Percentiles rank a stretch among this genome's conserved stretches.
Conservation (phyloP, 2,329 filamentous ascomycete species). For the Alternaria ventricosa region DNA sequence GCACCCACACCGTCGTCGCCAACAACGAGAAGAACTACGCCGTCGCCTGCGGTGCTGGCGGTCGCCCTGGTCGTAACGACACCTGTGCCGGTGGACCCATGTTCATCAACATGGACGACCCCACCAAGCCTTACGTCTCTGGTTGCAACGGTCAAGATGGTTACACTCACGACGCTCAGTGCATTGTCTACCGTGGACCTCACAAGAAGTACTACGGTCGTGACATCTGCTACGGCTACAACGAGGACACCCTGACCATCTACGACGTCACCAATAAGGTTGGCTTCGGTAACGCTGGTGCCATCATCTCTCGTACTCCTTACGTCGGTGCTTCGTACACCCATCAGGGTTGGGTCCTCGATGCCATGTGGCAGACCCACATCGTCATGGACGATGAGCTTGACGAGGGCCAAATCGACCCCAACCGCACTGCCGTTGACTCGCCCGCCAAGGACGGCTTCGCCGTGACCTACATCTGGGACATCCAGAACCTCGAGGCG, state of each 20-base stretch:
- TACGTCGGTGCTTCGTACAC: conserved; percentile 64
- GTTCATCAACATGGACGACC: conserved; percentile 64
- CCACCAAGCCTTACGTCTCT: conserved; percentile 52
- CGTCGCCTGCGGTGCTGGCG: conserved; percentile 43
- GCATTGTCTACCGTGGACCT: conserved; percentile 62
- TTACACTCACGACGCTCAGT: conserved; percentile 68
- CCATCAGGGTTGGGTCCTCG: conserved; percentile 65
- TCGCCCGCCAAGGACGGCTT: conserved; percentile 43
- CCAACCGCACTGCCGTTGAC: conserved; percentile 30
- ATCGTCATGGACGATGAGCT: conserved; percentile 49
- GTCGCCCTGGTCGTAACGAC: conserved; percentile 37
- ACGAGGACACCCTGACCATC: conserved; percentile 61
- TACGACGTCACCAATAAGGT: conserved; percentile 62
- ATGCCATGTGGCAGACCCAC: conserved; percentile 45
- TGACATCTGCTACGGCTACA: conserved; percentile 65
- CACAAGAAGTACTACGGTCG: conserved; percentile 57
- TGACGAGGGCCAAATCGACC: conserved; percentile 46
- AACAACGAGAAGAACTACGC: conserved; percentile 45
- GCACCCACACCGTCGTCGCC: conserved; percentile 46
- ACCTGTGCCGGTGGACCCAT: conserved; percentile 61
- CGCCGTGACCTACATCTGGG: conserved; percentile 47
- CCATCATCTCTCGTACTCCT: conserved; percentile 62
- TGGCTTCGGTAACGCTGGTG: conserved; percentile 58
- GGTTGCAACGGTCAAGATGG: conserved; percentile 64
- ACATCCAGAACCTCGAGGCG: conserved; percentile 45